Evolutionary conservation across 169 alveolate genomes (phyloP).

Genomic region (Plasmodium yoelii): DNA sequence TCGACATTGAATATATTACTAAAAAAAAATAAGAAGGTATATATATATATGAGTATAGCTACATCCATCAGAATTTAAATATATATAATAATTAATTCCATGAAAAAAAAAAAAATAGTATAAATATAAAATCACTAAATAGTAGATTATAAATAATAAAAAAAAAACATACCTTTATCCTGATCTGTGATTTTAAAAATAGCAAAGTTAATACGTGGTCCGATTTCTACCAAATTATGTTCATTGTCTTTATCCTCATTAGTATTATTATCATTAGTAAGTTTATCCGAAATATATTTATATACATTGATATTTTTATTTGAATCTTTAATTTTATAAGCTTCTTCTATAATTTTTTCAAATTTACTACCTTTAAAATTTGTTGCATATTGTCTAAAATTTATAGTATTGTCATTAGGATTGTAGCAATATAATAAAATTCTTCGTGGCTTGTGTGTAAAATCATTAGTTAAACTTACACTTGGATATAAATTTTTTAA

Average conservation of each 20-base stretch:
- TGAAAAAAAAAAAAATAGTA: neutral
- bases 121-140: neutral
- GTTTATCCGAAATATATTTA: slow-evolving; percentile 31
- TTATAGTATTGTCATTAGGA: slow-evolving; percentile 44
- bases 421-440: slow-evolving; percentile 55
- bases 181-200: slow-evolving; percentile 64
- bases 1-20: slow-evolving; percentile 15
- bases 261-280: slow-evolving; percentile 11
- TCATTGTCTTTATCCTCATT: slow-evolving; percentile 6
- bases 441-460: slow-evolving; percentile 36
- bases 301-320: slow-evolving; percentile 24
- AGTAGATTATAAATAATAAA: neutral
- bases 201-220: slow-evolving; percentile 64
- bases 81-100: too few relatives aligned
- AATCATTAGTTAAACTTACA: slow-evolving; percentile 40
- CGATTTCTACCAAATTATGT: slow-evolving; percentile 53
- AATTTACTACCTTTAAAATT: slow-evolving; percentile 7
- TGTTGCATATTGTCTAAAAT: slow-evolving; percentile 71
- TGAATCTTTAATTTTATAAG: slow-evolving; percentile 27
- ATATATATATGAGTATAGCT: too few relatives aligned
- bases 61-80: too few relatives aligned
- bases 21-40: neutral
- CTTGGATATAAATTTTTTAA: slow-evolving; percentile 67
- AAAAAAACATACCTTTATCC: slow-evolving; percentile 54
- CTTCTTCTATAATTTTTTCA: slow-evolving; percentile 46